Base-by-base conservation (phyloP, 495 filamentous ascomycete species). In the Lindgomyces ingoldianus region DNA sequence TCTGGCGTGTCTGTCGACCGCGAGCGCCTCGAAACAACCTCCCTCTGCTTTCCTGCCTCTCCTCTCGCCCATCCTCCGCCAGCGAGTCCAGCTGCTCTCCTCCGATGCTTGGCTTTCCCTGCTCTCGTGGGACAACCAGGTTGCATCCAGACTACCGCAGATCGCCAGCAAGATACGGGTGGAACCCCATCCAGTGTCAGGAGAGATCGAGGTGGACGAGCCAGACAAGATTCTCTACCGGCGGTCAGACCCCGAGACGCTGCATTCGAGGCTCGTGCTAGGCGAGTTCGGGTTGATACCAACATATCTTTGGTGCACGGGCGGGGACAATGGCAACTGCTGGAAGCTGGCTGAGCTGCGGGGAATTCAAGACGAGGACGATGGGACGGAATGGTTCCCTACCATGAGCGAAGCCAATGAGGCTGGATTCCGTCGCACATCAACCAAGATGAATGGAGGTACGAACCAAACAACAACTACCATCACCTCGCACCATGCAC, bases 141-240 rank as follows among this genome's bases (percentile, higher is more conserved):
- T 87, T 55, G 91, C 88, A 1, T 78, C 89, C 27, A 83, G 79
- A 59, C 81, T 98, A 16, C 82, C 83, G 11, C 77, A 80, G 16
- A 77, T 90, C 30, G 83, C 93, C 22, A 81, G 85, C 65, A 82
- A 80, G 27, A 83, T 90, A 30, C 79, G 76, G 25, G 85, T 96
- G 44, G 90, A 96, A 69, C 90, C 91, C 22, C 94, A 98, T 73
- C 94, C 94, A 8, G 89, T 89, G 6, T 96, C 91, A 0, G 94
- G 95, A 24, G 92, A 97, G 73, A 85, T 98, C 29, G 94, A 98
- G 71, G 72, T 88, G 8, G 80, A 81, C 14, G 87, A 90, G 51
- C 82, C 87, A 18, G 79, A 86, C 18, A 77, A 83, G 18, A 80
- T 83, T 27, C 76, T 77, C 8, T 96, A 93, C 76, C 84, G 84